Evolutionary conservation across 192 early-diverging fungal species (phyloP), one percentile per base, ranked within the genome.

Genomic region (Podila epigama): DNA sequence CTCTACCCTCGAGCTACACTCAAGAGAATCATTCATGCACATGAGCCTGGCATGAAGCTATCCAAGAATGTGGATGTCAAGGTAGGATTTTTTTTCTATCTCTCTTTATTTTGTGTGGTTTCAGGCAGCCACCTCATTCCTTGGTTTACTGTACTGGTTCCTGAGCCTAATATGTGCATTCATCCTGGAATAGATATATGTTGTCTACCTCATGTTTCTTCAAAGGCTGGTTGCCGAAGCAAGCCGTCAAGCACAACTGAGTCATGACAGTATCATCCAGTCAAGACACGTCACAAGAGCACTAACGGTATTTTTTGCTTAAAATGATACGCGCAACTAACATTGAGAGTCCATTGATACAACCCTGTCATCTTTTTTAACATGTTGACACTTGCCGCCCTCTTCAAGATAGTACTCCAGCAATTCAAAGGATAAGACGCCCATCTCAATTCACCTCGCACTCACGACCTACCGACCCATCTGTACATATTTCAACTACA

Each of bases 31-130:
- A 56, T 81, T 28, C 69, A 69, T 40, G 66, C 79, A 0, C 79
- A 81, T 64, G 70, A 73, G 52, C 79, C 79, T 18, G 41, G 60
- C 18, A 50, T 65, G 37, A 66, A 53, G 31, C 18, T 81, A 56
- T 62, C 79, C 16, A 81, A 75, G 58, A 75, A 81, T 29, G 79
- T 61, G 7, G 79, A 81, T 52, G 69, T 81, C 60, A 63, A 75
- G 60, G 71, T 66, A 18, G 33, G 13, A 52, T 52, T 25, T 15
- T 25, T 52, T 25, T 52, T 9, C 51, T 25, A 13, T 52, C 22
- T 2, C 1, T 58, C 18, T 1, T 18, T 18, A 4, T 36, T 11
- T 15, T 16, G 16, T 4, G 20, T 34, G 9, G 37, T 35, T n/a
- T 58, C 29, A 15, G 8, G 9, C 22, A n/a, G 2, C 33, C 48